These are phyloP conservation scores for Zalaria obscura DNA, from an alignment of 2,329 filamentous ascomycete genomes.

Conservation along the genomic window DNA sequence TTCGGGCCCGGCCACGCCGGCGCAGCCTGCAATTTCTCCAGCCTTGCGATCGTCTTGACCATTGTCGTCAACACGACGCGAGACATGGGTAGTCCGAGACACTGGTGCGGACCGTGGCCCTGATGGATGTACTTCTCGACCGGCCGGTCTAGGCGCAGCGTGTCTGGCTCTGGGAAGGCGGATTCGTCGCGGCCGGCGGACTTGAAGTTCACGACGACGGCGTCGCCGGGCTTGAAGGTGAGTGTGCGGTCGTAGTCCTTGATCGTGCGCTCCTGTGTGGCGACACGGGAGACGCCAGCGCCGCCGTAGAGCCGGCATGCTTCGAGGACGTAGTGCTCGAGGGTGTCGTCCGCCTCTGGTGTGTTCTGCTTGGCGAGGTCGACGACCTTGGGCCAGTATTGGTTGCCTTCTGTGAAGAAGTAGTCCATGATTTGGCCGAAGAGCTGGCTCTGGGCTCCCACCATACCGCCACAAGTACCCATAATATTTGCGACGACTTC, in stretches of 20 bases:
- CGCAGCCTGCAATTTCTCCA: constrained; percentile 25
- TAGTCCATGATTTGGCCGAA: constrained; percentile 44
- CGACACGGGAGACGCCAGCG: constrained; percentile 25
- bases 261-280: constrained; percentile 18
- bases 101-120: constrained; percentile 27
- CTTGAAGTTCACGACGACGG: constrained; percentile 28
- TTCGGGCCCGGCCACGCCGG: constrained; percentile 21
- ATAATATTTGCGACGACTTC: constrained; percentile 43
- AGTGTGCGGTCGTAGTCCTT: constrained; percentile 16
- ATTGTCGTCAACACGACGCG: constrained; percentile 29
- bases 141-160: constrained; percentile 22
- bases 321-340: constrained; percentile 38
- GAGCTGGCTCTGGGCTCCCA: constrained; percentile 42
- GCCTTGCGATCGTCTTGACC: constrained; percentile 27
- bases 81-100: constrained; percentile 23
- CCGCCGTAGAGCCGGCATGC: constrained; percentile 28
- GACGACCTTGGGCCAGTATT: constrained; percentile 34
- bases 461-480: constrained; percentile 41
- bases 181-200: constrained; percentile 24
- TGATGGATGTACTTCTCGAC: constrained; percentile 30
- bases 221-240: constrained; percentile 21
- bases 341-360: constrained; percentile 30
- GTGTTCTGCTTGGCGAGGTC: constrained; percentile 30
- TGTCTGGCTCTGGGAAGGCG: constrained; percentile 27
- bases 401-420: constrained; percentile 34